Evolutionary conservation across 441 rosid genomes (phyloP), one percentile per base, ranked within the genome.

Genomic region (Eruca vesicaria): DNA sequence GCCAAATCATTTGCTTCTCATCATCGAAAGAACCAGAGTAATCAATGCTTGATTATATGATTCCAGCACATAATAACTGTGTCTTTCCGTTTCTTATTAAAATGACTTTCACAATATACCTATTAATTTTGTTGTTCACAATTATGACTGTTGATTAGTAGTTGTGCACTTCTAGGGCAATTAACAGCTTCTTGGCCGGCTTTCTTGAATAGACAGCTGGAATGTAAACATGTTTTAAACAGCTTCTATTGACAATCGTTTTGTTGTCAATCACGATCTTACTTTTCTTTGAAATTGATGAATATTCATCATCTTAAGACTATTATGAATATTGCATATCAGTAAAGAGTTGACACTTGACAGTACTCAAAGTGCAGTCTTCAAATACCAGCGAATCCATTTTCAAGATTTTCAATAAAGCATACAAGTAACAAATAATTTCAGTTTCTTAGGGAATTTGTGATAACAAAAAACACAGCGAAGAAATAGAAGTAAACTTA

Each of bases 311-410:
- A 33, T 23, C 16, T 26, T 33, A 6, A n/a, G 1, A 21, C 33
- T 48, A 31, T 41, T 48, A 31, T 41, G 11, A 48, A 21, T 8
- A 62, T n/a, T 33, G 55, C 15, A 33, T 32, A 50, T 62, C 23
- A 61, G n/a, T 20, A 29, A 35, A 36, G 50, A 19, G 32, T 45
- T 61, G 75, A 61, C 75, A 31, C 43, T 45, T 48, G 60, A 71
- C 50, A 19, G 16, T 14, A 32, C 48, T 71, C 48, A 32, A 48
- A 35, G 4, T 71, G 26, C 26, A 1, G 1, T 61, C 16, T 15
- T 20, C 31, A 21, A 23, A 23, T 23, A 23, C 26, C 26, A 23
- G 3, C 26, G 26, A 1, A 23, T 23, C 26, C 26, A 23, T 23
- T 23, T 23, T 23, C 26, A 1, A 23, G 3, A 1, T 23, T 23